These are phyloP conservation scores for Heracleum sosnowskyi DNA, from an alignment of 129 eudicot species.

Conservation along the genomic window DNA sequence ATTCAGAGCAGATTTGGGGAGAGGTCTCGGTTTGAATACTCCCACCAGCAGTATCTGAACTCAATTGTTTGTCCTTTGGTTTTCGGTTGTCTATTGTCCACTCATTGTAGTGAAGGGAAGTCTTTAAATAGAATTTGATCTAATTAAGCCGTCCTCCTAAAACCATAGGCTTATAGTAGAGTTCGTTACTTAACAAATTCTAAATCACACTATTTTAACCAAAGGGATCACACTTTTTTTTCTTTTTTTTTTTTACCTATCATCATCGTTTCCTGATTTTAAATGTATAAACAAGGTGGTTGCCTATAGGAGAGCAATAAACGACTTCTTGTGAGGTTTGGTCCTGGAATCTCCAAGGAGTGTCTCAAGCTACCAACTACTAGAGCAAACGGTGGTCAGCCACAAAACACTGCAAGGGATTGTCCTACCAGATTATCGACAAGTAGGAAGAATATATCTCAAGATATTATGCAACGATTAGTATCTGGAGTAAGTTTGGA, in stretches of 20 bases:
- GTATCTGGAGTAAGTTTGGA: neutral
- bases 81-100: neutral
- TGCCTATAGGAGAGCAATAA: neutral
- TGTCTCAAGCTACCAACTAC: neutral
- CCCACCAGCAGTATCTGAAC: neutral
- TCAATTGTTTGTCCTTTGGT: neutral
- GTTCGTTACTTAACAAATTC: neutral
- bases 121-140: neutral
- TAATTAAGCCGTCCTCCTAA: neutral
- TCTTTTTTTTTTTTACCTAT: neutral
- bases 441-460: neutral
- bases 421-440: neutral
- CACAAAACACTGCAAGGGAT: neutral
- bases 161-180: neutral
- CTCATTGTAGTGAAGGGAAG: neutral
- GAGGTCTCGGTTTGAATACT: neutral
- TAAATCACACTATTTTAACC: neutral
- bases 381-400: neutral
- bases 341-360: neutral
- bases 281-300: neutral
- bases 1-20: neutral
- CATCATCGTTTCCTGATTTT: neutral
- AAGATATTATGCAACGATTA: neutral
- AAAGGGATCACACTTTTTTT: too few relatives aligned
- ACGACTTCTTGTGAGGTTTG: neutral